Percentiles rank a stretch among this genome's conserved stretches.
These are phyloP conservation scores for Epithemia pelagica DNA, from an alignment of 108 stramenopile species.

Conservation along the genomic window DNA sequence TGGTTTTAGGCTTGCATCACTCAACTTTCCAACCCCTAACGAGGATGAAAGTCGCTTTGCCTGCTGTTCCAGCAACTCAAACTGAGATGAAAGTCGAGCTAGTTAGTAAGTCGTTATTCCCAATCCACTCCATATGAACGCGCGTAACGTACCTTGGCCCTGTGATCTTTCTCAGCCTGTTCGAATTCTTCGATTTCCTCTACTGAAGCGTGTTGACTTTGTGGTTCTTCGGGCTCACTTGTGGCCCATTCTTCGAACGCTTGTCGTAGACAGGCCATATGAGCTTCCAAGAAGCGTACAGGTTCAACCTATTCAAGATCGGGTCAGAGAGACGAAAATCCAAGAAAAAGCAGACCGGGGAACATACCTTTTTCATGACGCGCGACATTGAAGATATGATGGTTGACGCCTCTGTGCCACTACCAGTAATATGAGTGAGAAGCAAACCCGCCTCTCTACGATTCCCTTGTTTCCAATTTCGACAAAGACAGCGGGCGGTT, in stretches of 20 bases:
- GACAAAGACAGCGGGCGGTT: constrained; percentile 43
- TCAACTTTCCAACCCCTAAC: constrained; percentile 65
- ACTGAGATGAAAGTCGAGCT: constrained; percentile 9
- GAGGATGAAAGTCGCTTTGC: constrained; percentile 55
- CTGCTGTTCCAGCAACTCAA: constrained; percentile 43
- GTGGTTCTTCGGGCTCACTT: constrained; percentile 58
- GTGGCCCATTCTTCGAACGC: constrained; percentile 71
- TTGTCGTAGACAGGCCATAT: constrained; percentile 76
- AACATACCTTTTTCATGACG: constrained; percentile 51
- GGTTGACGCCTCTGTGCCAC: constrained; percentile 34
- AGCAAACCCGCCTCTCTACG: constrained; percentile 75
- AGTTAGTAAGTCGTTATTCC: not conserved
- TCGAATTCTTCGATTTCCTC: constrained; percentile 61
- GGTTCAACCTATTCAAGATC: constrained; percentile 31
- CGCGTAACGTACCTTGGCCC: not conserved
- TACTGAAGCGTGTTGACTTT: constrained; percentile 54
- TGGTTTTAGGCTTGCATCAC: constrained; percentile 37
- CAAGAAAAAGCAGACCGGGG: constrained; percentile 3
- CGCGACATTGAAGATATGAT: constrained; percentile 38
- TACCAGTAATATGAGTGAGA: constrained; percentile 51
- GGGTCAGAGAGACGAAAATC: not conserved
- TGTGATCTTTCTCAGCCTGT: constrained; percentile 13
- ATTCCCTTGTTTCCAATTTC: constrained; percentile 68
- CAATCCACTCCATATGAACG: not conserved
- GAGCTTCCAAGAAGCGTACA: constrained; percentile 79